Conservation (phyloP, 441 rosid genomes). For the Macaranga tanarius region DNA sequence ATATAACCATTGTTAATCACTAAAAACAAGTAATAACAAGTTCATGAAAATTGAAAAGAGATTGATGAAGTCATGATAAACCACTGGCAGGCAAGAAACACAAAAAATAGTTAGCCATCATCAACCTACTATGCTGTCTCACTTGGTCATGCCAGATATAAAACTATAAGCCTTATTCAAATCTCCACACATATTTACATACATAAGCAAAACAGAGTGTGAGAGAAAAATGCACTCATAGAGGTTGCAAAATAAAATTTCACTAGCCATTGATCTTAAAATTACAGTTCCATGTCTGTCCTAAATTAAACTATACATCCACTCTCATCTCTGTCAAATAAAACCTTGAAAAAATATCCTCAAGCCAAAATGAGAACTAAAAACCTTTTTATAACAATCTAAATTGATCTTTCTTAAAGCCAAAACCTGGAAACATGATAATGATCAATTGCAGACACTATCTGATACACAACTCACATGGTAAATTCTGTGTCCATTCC, state of each 20-base stretch:
- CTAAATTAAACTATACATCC: background rate
- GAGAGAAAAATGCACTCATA: background rate
- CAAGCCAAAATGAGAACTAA: background rate
- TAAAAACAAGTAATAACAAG: too few relatives aligned
- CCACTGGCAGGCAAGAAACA: background rate
- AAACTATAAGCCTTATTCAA: background rate
- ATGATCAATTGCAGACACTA: background rate
- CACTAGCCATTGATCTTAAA: background rate
- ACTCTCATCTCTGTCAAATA: background rate
- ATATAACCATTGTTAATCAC: constrained; percentile 11
- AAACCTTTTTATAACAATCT: background rate
- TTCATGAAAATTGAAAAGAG: background rate
- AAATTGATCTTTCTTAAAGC: background rate
- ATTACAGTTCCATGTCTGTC: background rate
- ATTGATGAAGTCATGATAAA: background rate
- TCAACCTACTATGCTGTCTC: background rate
- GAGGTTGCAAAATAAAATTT: background rate
- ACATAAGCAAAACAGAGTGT: background rate
- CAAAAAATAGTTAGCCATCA: background rate
- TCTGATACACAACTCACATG: background rate
- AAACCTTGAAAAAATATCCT: background rate
- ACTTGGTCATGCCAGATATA: constrained; percentile 4
- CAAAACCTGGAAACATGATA: background rate
- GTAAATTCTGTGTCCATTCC: background rate
- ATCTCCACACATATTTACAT: background rate